These are phyloP conservation scores for Pythium graminicola DNA, from an alignment of 352 stramenopile genomes.

Conservation along the genomic window DNA sequence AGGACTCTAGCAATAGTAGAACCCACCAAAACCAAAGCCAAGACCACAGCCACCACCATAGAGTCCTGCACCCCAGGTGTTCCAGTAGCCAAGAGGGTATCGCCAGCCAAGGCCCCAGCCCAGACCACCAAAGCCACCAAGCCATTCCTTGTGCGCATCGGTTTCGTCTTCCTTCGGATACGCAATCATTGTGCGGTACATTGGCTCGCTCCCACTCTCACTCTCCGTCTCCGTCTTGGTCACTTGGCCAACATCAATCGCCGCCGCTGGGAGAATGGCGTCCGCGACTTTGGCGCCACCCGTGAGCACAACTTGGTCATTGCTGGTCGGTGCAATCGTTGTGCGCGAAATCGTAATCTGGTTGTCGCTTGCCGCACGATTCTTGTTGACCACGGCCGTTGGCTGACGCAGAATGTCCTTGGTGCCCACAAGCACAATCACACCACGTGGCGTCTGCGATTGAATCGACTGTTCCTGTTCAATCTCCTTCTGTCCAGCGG, in stretches of 20 bases:
- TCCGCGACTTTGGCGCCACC: constrained; percentile 18
- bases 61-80: constrained; percentile 12
- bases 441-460: constrained; percentile 1
- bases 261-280: not conserved
- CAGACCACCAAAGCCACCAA: not conserved
- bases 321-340: constrained; percentile 13
- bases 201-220: constrained; percentile 1
- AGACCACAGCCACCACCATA: constrained; percentile 20
- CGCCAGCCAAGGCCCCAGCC: constrained; percentile 16
- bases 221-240: not conserved
- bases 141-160: constrained; percentile 5
- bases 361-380: constrained; percentile 21
- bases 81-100: constrained; percentile 22
- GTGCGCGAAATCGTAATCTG: constrained; percentile 16
- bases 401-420: constrained; percentile 26
- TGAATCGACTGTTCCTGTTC: constrained; percentile 19
- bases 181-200: constrained; percentile 4
- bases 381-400: constrained; percentile 28
- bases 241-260: not conserved
- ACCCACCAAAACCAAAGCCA: constrained; percentile 3
- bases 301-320: constrained; percentile 20
- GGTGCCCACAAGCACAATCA: constrained; percentile 16
- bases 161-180: constrained; percentile 8
- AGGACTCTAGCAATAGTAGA: not conserved
- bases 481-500: constrained; percentile 7